Conservation (phyloP, 2,329 filamentous ascomycete species). For the Colletotrichum godetiae region DNA sequence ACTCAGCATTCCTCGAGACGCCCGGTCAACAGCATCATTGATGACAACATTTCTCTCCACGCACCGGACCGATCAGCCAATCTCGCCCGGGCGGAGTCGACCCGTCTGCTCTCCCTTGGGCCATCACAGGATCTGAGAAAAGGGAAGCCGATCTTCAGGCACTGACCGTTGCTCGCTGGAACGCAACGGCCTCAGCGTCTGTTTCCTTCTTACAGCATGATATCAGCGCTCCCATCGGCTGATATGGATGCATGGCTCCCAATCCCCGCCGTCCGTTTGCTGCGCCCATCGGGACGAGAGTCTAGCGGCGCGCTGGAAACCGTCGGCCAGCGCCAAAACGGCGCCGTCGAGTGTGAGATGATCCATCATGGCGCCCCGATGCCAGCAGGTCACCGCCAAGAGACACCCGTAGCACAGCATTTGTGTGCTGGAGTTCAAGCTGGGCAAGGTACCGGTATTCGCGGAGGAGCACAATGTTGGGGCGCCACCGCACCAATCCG, state of each 20-base stretch:
- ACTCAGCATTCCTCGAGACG: conserved; percentile 9
- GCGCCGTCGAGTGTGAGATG: neutral
- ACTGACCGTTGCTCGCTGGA: neutral
- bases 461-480: neutral
- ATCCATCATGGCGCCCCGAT: neutral
- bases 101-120: neutral
- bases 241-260: neutral
- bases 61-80: neutral
- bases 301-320: conserved; percentile 3
- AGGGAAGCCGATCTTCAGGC: neutral
- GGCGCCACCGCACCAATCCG: conserved; percentile 6
- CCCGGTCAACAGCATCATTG: neutral
- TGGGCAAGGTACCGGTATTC: neutral
- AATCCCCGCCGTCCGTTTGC: neutral
- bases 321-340: conserved; percentile 6
- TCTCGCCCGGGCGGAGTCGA: neutral
- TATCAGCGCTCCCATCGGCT: neutral
- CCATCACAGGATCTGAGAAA: neutral
- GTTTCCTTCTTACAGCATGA: neutral
- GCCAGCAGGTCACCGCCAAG: neutral
- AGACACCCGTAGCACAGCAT: neutral
- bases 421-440: neutral
- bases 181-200: neutral
- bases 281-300: neutral
- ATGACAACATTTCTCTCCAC: neutral